Percentiles rank a stretch among this genome's conserved stretches.
phyloP scores from a whole-genome alignment of 805 yeast species.

The Nakazawaea populi region DNA sequence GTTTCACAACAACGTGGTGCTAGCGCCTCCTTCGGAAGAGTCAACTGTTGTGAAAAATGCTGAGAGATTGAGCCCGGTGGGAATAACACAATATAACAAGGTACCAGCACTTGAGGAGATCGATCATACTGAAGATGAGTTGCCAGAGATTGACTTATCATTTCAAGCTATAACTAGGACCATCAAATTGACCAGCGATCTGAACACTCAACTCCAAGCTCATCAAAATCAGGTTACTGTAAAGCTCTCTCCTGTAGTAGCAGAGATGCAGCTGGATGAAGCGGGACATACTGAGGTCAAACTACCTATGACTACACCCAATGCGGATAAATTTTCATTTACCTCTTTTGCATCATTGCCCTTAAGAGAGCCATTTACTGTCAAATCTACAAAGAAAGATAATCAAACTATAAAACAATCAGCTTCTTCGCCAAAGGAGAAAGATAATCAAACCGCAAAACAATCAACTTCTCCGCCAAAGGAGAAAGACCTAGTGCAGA shows the following conservation, averaged over 20 bases:
- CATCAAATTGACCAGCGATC: constrained; percentile 24
- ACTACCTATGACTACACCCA: constrained; percentile 15
- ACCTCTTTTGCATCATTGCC: constrained; percentile 24
- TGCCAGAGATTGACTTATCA: constrained; percentile 29
- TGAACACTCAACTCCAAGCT: background rate
- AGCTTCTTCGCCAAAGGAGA: constrained; percentile 20
- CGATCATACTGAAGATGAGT: background rate
- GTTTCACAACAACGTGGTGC: background rate
- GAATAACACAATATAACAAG: background rate
- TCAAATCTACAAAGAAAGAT: constrained; percentile 19
- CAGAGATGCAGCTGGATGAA: too few species aligned
- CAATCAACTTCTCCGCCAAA: constrained; percentile 19
- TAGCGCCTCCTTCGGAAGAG: constrained; percentile 1
- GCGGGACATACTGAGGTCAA: background rate
- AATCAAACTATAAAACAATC: constrained; percentile 5
- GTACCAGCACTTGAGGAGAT: background rate
- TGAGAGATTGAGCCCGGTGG: constrained; percentile 2
- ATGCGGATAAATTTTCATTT: constrained; percentile 19
- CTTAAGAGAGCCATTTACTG: constrained; percentile 22
- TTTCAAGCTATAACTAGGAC: constrained; percentile 43
- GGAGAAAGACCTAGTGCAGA: constrained; percentile 13
- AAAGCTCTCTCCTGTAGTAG: too few species aligned
- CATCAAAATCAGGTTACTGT: too few species aligned
- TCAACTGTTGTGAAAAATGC: constrained; percentile 9
- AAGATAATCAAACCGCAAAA: constrained; percentile 6